A percentile compares a stretch with the other conserved stretches of the same genome.
phyloP scores from a whole-genome alignment of 306 rosid genomes.

The Mimosa bimucronata region DNA sequence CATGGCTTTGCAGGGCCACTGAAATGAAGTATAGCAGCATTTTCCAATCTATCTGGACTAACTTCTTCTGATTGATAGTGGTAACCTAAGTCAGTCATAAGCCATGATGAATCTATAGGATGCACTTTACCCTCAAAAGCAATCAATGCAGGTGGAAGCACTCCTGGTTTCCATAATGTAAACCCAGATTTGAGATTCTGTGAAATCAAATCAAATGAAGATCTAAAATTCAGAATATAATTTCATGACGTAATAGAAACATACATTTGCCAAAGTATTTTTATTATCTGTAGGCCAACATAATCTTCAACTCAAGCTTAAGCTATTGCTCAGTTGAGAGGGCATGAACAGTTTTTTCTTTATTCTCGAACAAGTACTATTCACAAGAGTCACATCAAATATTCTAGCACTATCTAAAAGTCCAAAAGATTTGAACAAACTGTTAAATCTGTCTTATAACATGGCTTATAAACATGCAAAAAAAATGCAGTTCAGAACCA shows the following conservation, averaged over 20 bases:
- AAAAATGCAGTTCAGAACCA: conserved; percentile 12
- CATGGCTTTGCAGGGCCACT: conserved; percentile 98
- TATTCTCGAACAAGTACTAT: not conserved
- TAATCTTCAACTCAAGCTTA: not conserved
- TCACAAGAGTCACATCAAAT: not conserved
- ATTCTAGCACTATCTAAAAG: not conserved
- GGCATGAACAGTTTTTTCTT: not conserved
- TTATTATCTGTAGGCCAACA: not conserved
- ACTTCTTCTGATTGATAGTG: conserved; percentile 48
- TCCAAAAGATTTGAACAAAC: not conserved
- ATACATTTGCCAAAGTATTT: not conserved
- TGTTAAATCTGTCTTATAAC: not conserved
- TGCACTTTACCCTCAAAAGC: conserved; percentile 83
- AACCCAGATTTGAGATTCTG: conserved; percentile 71
- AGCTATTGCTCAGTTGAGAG: not conserved
- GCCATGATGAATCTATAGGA: conserved; percentile 71
- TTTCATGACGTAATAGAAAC: conserved; percentile 4
- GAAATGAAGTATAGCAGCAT: conserved; percentile 77
- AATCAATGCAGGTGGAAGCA: conserved; percentile 70
- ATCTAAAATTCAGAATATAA: not conserved
- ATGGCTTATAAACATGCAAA: conserved; percentile 3
- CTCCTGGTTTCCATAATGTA: conserved; percentile 79
- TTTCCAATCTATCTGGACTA: conserved; percentile 49
- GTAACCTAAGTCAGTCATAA: conserved; percentile 69
- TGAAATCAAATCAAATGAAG: conserved; percentile 26